phyloP scores from a whole-genome alignment of 176 grass and related monocot genomes.

The Chloris gayana region DNA sequence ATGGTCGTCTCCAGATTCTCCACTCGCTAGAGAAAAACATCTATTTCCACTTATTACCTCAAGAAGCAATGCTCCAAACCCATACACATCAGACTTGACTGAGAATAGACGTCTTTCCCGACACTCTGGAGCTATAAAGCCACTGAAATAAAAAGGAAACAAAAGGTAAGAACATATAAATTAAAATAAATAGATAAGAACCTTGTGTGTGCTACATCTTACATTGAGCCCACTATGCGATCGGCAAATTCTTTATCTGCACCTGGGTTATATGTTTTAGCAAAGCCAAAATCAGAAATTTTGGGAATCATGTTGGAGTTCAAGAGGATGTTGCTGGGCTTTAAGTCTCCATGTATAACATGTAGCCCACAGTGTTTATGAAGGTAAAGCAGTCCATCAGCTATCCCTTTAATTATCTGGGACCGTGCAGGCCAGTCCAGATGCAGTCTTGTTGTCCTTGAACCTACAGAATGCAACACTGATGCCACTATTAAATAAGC shows the following conservation, averaged over 20 bases:
- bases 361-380: constrained; percentile 25
- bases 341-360: constrained; percentile 50
- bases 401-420: constrained; percentile 42
- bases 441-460: background rate
- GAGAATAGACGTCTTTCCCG: constrained; percentile 28
- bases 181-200: background rate
- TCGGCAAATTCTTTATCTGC: constrained; percentile 18
- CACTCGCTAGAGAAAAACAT: constrained; percentile 35
- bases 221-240: constrained; percentile 20
- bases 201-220: background rate
- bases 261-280: constrained; percentile 11
- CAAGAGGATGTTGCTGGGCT: constrained; percentile 53
- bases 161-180: background rate
- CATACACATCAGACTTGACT: constrained; percentile 43
- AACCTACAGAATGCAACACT: background rate
- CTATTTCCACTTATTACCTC: constrained; percentile 30
- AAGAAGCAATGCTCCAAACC: constrained; percentile 42
- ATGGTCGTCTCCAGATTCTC: constrained; percentile 22
- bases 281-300: constrained; percentile 48
- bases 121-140: constrained; percentile 46
- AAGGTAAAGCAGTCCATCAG: constrained; percentile 44
- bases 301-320: constrained; percentile 47
- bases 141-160: constrained; percentile 37
- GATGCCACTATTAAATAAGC: background rate
- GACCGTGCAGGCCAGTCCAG: constrained; percentile 31